These are phyloP conservation scores for Geotrichum restrictum DNA, from an alignment of 1,139 yeast genomes.

Conservation along the genomic window DNA sequence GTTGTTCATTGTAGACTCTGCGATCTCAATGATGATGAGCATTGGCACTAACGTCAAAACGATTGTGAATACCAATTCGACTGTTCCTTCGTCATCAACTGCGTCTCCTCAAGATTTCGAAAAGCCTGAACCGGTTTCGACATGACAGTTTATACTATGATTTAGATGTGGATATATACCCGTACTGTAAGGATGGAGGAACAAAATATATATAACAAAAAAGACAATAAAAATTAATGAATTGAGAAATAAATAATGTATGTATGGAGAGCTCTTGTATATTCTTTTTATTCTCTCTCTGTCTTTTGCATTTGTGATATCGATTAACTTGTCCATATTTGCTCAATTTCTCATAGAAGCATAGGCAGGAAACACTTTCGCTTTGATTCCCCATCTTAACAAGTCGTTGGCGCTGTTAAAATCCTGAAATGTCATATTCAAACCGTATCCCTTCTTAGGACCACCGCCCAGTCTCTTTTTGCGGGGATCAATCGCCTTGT, in stretches of 20 bases:
- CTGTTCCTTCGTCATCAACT: neutral
- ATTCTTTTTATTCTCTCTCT: neutral
- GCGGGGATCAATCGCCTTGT: constrained; percentile 39
- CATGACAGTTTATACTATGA: too few species aligned
- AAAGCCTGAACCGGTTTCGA: neutral
- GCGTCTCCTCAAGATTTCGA: neutral
- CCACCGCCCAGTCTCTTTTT: constrained; percentile 29
- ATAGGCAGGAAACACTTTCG: constrained; percentile 25
- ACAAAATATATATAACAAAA: neutral
- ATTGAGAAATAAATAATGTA: neutral
- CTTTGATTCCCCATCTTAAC: constrained; percentile 33
- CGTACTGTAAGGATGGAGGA: neutral
- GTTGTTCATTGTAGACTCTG: constrained; percentile 37
- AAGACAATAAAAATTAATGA: neutral
- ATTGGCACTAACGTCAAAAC: constrained; percentile 2
- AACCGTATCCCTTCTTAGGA: constrained; percentile 22
- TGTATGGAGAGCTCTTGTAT: neutral
- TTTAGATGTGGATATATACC: neutral
- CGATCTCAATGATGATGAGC: constrained; percentile 21
- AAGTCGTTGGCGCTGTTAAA: constrained; percentile 33
- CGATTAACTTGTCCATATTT: neutral
- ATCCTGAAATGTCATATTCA: constrained; percentile 27
- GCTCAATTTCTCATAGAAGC: neutral
- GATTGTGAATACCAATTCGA: neutral
- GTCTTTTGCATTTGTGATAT: neutral